Percentiles rank a stretch among this genome's conserved stretches.
Evolutionary conservation across 352 stramenopile genomes (phyloP).

Genomic region (Phytophthora nicotianae): DNA sequence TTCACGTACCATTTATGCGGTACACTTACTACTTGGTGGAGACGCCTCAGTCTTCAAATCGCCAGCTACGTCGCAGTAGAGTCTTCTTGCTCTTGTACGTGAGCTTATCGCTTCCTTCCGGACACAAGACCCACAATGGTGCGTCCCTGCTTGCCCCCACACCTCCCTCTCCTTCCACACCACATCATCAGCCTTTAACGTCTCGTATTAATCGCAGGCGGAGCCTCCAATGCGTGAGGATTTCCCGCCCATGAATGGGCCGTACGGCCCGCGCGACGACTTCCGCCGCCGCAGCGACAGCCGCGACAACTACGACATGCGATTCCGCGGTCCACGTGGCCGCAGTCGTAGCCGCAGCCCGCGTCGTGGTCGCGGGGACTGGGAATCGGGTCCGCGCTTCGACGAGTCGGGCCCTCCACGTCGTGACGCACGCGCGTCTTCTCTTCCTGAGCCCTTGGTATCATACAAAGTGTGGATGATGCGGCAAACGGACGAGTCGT

Average conservation of each 20-base stretch:
- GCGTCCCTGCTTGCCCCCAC: background rate
- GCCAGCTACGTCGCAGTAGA: conserved; percentile 7
- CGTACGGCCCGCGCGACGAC: conserved; percentile 35
- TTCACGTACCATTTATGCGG: conserved; percentile 3
- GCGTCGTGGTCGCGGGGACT: conserved; percentile 23
- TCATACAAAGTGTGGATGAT: conserved; percentile 92
- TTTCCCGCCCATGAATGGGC: conserved; percentile 41
- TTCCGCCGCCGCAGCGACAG: conserved; percentile 40
- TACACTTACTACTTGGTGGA: conserved; percentile 20
- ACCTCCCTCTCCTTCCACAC: background rate
- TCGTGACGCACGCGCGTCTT: conserved; percentile 38
- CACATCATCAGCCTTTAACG: background rate
- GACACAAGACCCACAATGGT: conserved; percentile 26
- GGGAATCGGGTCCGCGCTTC: conserved; percentile 31
- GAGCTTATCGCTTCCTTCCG: conserved; percentile 7
- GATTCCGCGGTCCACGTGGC: conserved; percentile 34
- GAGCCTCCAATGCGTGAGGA: conserved; percentile 53
- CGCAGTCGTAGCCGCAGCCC: conserved; percentile 44
- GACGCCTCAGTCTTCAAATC: conserved; percentile 31
- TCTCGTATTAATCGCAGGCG: conserved; percentile 19
- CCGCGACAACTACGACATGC: conserved; percentile 40
- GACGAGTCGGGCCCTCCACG: conserved; percentile 23
- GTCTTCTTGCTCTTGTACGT: conserved; percentile 8
- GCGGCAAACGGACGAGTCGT: conserved; percentile 81
- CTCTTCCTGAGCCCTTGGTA: conserved; percentile 70